phyloP scores from a whole-genome alignment of 2,329 filamentous ascomycete genomes.

The Zasmidium cellare region DNA sequence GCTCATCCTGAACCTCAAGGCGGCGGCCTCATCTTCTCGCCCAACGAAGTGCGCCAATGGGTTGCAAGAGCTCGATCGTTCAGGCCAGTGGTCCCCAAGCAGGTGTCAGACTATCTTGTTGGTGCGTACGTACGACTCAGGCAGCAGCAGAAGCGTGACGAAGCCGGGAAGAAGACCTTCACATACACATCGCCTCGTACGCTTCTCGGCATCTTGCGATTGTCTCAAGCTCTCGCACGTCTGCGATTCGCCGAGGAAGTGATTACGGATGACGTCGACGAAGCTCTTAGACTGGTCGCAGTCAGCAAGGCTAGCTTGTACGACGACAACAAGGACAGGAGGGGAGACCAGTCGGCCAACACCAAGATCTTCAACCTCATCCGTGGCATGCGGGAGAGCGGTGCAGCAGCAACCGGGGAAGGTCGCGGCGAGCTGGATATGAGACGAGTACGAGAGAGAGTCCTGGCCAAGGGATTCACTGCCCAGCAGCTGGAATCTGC shows the following conservation, averaged over 20 bases:
- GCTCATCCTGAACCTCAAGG: conserved; percentile 74
- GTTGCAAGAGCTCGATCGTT: conserved; percentile 89
- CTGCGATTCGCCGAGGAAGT: conserved; percentile 85
- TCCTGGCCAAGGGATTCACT: conserved; percentile 95
- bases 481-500: conserved; percentile 86
- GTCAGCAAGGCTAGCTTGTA: conserved; percentile 91
- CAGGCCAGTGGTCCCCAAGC: conserved; percentile 80
- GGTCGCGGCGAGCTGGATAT: conserved; percentile 79
- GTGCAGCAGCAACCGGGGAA: conserved; percentile 75
- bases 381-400: conserved; percentile 80
- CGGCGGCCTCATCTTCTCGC: conserved; percentile 76
- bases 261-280: conserved; percentile 89
- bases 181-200: conserved; percentile 93
- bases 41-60: conserved; percentile 92
- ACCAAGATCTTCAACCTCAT: conserved; percentile 95
- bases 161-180: conserved; percentile 88
- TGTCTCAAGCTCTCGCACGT: conserved; percentile 89
- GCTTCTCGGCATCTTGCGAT: conserved; percentile 84
- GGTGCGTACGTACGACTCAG: conserved; percentile 95
- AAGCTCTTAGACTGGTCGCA: conserved; percentile 86
- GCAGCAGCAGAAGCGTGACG: conserved; percentile 86
- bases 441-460: conserved; percentile 83
- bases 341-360: conserved; percentile 72
- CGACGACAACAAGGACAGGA: conserved; percentile 62
- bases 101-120: conserved; percentile 92